Base-by-base conservation (phyloP, 139 green algal species). In the Raphidocelis subcapitata region DNA sequence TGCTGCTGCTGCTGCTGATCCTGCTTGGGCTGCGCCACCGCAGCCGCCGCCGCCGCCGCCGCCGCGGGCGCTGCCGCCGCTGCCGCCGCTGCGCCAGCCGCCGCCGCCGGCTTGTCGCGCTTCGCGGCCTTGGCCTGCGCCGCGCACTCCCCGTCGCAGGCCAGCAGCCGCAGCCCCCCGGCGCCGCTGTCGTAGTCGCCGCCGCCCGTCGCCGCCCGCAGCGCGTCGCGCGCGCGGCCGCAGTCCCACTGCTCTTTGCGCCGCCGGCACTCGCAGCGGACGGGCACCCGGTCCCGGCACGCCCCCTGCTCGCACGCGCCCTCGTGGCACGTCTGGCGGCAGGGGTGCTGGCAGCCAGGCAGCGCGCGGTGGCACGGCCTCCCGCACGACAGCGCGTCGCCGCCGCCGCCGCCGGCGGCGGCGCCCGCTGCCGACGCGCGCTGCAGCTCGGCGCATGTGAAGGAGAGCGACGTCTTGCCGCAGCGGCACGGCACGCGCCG, bases 181-280 rank as follows among this genome's bases (percentile, higher is more conserved):
- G 37, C 18, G n/a, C 57, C 80, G 44, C 86, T 79, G 52, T 87
- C 86, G 12, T 31, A 59, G 18, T 51, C 60, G 14, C 44, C 26
- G 61, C 66, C 68, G 67, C 79, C 61, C 46, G 70, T 73, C 5
- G 69, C 46, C 1, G 68, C 62, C n/a, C 20, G 36, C 56, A 92
- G 76, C 28, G 84, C 73, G 31, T 63, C 69, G 62, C 84, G 85
- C 41, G 90, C 88, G 67, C 74, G 56, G 12, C 20, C 14, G 72
- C 90, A 95, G 2, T 69, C 28, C 84, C 87, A 83, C 76, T 90
- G 89, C 21, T 79, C 62, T 57, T 87, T 89, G 4, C 72, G 59
- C 0, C 85, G 82, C 77, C 86, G 87, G 82, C 90, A 95, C 31
- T 5, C 44, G 73, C 89, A 94, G 8, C 87, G 78, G 47, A 94